phyloP scores from a whole-genome alignment of 768 basidiomycete species.

The Mycena galericulata region DNA sequence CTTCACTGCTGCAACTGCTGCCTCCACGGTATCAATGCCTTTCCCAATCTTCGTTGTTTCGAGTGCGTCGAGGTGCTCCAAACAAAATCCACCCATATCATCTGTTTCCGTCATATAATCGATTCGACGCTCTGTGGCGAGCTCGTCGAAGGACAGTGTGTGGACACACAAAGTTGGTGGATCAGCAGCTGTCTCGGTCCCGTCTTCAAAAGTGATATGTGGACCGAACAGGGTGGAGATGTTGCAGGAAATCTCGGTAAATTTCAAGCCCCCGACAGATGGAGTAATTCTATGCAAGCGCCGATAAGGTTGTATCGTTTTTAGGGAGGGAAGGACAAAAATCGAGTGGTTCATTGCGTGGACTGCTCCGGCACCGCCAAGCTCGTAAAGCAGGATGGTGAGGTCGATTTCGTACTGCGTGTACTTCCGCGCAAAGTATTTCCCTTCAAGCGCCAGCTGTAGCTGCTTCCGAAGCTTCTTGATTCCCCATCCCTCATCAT shows the following conservation, averaged over 20 bases:
- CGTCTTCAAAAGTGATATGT: neutral
- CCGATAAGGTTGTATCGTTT: conserved; percentile 15
- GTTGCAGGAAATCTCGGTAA: too few species aligned
- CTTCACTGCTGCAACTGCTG: conserved; percentile 22
- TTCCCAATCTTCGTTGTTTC: conserved; percentile 11
- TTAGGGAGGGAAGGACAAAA: conserved; percentile 5
- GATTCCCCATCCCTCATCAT: neutral
- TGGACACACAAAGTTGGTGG: neutral
- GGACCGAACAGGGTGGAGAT: neutral
- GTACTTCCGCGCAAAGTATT: neutral
- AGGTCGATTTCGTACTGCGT: conserved; percentile 11
- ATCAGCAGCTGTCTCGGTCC: neutral
- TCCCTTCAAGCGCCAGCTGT: neutral
- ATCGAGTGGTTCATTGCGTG: conserved; percentile 23
- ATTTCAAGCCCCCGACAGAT: too few species aligned
- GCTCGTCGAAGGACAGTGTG: conserved; percentile 33
- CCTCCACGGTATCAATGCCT: neutral
- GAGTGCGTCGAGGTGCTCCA: conserved; percentile 27
- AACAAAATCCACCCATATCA: conserved; percentile 35
- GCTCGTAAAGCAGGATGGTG: conserved; percentile 10
- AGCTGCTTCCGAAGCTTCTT: neutral
- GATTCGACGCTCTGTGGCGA: conserved; percentile 22
- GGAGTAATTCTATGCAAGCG: too few species aligned
- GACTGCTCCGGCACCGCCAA: neutral
- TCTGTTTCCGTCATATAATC: conserved; percentile 32